Base-by-base conservation (phyloP, 2,329 filamentous ascomycete species). In the Tolypocladium capitatum region DNA sequence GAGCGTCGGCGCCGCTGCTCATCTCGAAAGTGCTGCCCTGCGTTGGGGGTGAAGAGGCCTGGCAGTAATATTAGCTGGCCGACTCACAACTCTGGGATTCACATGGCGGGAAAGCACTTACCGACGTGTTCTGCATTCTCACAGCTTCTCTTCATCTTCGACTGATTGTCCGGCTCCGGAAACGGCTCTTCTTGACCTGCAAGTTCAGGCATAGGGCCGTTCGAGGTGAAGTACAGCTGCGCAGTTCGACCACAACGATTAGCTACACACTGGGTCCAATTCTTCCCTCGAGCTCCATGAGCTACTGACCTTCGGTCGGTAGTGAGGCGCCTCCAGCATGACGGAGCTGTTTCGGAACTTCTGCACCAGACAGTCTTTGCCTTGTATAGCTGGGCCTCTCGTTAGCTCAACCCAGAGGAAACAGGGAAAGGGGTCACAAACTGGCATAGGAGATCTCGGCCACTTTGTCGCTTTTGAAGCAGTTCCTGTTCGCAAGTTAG, bases 331-430 rank as follows among this genome's bases (percentile, higher is more conserved):
- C 66, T 97, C 90, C 1, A 91, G 73, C 88, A 97, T 96, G 30
- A 98, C 89, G 0, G 88, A 91, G 35, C 88, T 95, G 69, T 98
- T 98, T 33, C 92, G 83, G 60, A 98, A 98, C 62, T 97, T 96
- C 63, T 94, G 86, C 7, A 96, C 80, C 0, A 97, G 74, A 53
- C 87, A 91, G 60, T 95, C 89, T 53, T 84, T 84, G 42, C 92
- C 92, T 69, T 98, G 92, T 50, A 95, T 91, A 13, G 90, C 85
- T 89, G 49, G 38, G 13, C 10, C 48, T 46, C 45, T 69, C 48
- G 69, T 58, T 20, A 58, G 50, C 38, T 13, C 1, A 8, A 4
- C 5, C 11, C 13, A 0, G 7, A 4, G 14, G 5, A 4, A 11
- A 7, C 3, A 3, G 2, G 4, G 3, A 5, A 2, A 2, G 0